phyloP scores from a whole-genome alignment of 1,284 basidiomycete genomes.

The Boletus coffeatus region DNA sequence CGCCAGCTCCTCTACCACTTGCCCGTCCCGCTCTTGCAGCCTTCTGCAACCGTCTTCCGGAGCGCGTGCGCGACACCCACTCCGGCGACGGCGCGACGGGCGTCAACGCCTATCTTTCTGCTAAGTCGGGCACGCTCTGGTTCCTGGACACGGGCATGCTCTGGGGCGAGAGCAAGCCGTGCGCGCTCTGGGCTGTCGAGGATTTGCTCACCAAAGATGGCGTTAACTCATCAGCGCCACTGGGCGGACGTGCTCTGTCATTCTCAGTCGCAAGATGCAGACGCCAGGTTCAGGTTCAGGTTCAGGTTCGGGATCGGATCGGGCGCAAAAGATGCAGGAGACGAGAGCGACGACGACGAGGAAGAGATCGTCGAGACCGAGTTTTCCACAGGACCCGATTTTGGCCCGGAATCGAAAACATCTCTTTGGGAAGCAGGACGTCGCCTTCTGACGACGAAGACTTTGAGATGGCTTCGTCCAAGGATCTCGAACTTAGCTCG shows the following conservation, averaged over 20 bases:
- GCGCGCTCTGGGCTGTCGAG: constrained; percentile 67
- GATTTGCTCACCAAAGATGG: constrained; percentile 51
- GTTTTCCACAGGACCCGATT: constrained; percentile 60
- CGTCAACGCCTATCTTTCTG: constrained; percentile 61
- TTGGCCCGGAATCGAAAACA: constrained; percentile 46
- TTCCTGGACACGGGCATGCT: constrained; percentile 55
- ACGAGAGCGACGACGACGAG: neutral
- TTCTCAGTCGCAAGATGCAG: constrained; percentile 37
- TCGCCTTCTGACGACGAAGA: constrained; percentile 45
- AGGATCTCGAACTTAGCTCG: constrained; percentile 23
- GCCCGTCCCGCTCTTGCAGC: constrained; percentile 41
- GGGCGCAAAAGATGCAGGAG: neutral
- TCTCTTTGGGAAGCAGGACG: constrained; percentile 45
- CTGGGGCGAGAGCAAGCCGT: constrained; percentile 68
- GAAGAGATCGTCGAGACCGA: constrained; percentile 49
- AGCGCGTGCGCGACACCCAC: constrained; percentile 40
- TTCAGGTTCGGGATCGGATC: neutral
- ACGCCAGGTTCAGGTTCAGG: neutral
- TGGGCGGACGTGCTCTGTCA: constrained; percentile 61
- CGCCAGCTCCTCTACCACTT: constrained; percentile 49
- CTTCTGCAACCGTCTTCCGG: constrained; percentile 47
- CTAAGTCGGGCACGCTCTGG: constrained; percentile 67
- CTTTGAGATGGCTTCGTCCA: constrained; percentile 32
- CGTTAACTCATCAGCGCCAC: constrained; percentile 60
- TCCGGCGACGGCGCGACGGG: constrained; percentile 45